Conservation (phyloP, 148 eudicot genomes). For the Arbutus unedo region DNA sequence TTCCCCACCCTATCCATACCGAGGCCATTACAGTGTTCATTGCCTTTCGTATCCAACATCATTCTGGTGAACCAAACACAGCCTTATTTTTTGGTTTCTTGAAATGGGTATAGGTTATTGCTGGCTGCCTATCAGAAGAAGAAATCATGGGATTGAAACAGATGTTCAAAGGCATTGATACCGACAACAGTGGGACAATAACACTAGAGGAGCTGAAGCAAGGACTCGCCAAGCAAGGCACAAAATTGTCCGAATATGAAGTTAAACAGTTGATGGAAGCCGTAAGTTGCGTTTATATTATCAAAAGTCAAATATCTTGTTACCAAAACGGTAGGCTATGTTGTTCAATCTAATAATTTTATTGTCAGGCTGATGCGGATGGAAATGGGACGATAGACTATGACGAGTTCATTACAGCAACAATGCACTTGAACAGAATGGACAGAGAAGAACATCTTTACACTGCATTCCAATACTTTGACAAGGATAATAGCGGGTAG, state of each 20-base stretch:
- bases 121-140: conserved; percentile 67
- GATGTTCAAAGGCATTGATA: conserved; percentile 64
- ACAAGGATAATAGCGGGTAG: conserved; percentile 97
- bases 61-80: background rate
- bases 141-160: conserved; percentile 72
- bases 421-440: conserved; percentile 97
- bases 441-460: conserved; percentile 96
- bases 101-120: conserved; percentile 50
- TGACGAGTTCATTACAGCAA: conserved; percentile 97
- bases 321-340: background rate
- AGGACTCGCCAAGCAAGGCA: conserved; percentile 55
- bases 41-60: background rate
- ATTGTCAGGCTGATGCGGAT: conserved; percentile 87
- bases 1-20: background rate
- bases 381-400: conserved; percentile 97
- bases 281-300: conserved; percentile 26
- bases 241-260: conserved; percentile 58
- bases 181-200: conserved; percentile 64
- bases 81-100: background rate
- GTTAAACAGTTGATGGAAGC: conserved; percentile 67
- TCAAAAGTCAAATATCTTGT: background rate
- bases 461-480: conserved; percentile 96
- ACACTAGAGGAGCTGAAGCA: conserved; percentile 65
- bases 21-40: background rate
- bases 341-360: background rate